phyloP scores from a whole-genome alignment of 164 flowering plant genomes.

The Aristolochia fimbriata region DNA sequence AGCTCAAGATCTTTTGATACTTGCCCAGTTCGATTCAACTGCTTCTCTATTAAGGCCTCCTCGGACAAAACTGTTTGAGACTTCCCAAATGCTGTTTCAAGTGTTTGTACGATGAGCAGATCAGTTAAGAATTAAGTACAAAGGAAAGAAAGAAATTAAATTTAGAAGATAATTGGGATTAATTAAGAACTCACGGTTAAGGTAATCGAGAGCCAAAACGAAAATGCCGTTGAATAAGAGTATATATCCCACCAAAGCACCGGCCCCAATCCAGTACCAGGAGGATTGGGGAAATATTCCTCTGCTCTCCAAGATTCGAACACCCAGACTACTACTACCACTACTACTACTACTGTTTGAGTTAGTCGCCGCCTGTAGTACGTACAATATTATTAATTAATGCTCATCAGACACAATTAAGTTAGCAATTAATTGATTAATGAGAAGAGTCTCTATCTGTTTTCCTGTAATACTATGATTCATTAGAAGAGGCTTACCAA shows the following conservation, averaged over 20 bases:
- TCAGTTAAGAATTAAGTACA: too few species aligned
- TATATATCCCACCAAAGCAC: conserved; percentile 21
- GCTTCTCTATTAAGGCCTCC: conserved; percentile 18
- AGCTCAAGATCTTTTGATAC: conserved; percentile 1
- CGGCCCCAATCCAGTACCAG: conserved; percentile 32
- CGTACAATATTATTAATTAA: too few species aligned
- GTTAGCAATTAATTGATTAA: too few species aligned
- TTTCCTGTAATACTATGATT: too few species aligned
- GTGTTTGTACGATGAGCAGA: too few species aligned
- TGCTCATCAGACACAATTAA: too few species aligned
- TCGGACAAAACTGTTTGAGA: conserved; percentile 15
- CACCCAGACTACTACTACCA: too few species aligned
- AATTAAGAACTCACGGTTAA: conserved; percentile 18
- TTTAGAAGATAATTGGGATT: too few species aligned
- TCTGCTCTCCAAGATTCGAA: conserved; percentile 9
- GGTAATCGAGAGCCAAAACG: conserved; percentile 21
- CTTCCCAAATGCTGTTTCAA: conserved; percentile 33
- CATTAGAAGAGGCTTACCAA: too few species aligned
- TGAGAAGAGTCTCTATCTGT: too few species aligned
- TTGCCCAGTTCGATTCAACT: conserved; percentile 10
- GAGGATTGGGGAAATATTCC: conserved; percentile 12
- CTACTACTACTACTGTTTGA: too few species aligned
- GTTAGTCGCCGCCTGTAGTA: conserved; percentile 2
- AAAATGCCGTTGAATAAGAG: conserved; percentile 24
- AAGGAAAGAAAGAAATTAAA: too few species aligned